A percentile compares a stretch with the other conserved stretches of the same genome.
These are phyloP conservation scores for Sporothrix pallida DNA, from an alignment of 2,329 filamentous ascomycete genomes.

Conservation along the genomic window DNA sequence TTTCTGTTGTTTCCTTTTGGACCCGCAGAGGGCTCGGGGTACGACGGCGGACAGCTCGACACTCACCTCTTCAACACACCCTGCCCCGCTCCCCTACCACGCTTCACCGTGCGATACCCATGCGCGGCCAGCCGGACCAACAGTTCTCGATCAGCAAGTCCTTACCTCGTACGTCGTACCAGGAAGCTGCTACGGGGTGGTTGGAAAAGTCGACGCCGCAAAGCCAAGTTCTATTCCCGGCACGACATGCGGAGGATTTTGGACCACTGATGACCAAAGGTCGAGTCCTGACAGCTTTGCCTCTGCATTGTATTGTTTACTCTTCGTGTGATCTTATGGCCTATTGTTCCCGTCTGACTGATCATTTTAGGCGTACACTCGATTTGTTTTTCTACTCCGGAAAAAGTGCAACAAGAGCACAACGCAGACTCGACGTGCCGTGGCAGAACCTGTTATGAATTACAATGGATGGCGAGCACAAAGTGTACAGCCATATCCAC, in stretches of 20 bases:
- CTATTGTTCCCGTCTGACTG: not conserved
- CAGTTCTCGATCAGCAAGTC: conserved; percentile 10
- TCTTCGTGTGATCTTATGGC: not conserved
- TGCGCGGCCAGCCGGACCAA: not conserved
- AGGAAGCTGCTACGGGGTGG: not conserved
- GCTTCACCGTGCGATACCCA: conserved; percentile 21
- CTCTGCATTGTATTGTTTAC: not conserved
- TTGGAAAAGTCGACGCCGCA: not conserved
- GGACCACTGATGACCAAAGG: not conserved
- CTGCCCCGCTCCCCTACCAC: conserved; percentile 7
- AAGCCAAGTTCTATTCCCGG: conserved; percentile 1
- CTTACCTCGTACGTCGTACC: not conserved
- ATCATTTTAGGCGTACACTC: not conserved
- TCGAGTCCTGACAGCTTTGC: not conserved
- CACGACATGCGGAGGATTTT: conserved; percentile 3
- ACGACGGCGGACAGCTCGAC: conserved; percentile 3
- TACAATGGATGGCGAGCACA: not conserved
- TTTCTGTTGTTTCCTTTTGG: not conserved
- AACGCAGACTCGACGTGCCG: conserved; percentile 11
- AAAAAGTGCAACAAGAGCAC: not conserved
- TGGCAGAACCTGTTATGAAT: not conserved
- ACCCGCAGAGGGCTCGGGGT: not conserved
- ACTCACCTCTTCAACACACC: conserved; percentile 9
- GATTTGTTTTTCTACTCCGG: not conserved
- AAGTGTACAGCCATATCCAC: not conserved